A percentile compares a stretch with the other conserved stretches of the same genome.
Conservation (phyloP, 2,329 filamentous ascomycete species). For the Alternaria solani region DNA sequence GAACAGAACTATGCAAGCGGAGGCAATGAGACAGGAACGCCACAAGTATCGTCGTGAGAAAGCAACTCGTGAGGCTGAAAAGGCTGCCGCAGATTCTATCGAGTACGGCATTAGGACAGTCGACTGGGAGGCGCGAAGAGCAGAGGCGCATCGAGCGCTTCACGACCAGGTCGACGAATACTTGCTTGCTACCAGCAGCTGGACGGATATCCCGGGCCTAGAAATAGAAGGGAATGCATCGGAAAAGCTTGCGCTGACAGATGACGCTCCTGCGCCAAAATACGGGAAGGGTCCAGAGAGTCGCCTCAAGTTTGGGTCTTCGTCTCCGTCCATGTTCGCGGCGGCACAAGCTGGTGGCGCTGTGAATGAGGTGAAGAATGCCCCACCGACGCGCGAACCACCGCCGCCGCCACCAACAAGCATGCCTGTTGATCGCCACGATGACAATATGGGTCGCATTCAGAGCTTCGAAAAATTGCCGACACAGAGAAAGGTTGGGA, state of each 20-base stretch:
- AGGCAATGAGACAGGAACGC: not conserved
- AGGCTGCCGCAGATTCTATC: not conserved
- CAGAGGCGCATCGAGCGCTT: not conserved
- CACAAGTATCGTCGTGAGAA: not conserved
- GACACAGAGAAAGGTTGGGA: not conserved
- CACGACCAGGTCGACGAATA: not conserved
- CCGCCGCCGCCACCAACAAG: not conserved
- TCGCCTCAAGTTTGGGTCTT: too few species aligned
- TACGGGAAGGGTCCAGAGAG: not conserved
- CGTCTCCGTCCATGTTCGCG: not conserved
- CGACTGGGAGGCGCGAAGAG: conserved; percentile 7
- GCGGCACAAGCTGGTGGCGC: not conserved
- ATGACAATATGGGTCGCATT: not conserved
- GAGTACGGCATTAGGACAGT: not conserved
- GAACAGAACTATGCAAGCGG: not conserved
- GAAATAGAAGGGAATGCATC: rapidly evolving
- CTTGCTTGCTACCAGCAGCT: not conserved
- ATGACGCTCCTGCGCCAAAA: not conserved
- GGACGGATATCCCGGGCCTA: not conserved
- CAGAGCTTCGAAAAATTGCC: not conserved
- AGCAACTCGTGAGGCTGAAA: not conserved
- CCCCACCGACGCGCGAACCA: not conserved
- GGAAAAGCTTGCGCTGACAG: not conserved
- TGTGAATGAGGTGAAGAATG: not conserved
- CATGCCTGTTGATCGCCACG: too few species aligned